These are phyloP conservation scores for Trichosanthes truncata DNA, from an alignment of 306 rosid species.

Conservation along the genomic window DNA sequence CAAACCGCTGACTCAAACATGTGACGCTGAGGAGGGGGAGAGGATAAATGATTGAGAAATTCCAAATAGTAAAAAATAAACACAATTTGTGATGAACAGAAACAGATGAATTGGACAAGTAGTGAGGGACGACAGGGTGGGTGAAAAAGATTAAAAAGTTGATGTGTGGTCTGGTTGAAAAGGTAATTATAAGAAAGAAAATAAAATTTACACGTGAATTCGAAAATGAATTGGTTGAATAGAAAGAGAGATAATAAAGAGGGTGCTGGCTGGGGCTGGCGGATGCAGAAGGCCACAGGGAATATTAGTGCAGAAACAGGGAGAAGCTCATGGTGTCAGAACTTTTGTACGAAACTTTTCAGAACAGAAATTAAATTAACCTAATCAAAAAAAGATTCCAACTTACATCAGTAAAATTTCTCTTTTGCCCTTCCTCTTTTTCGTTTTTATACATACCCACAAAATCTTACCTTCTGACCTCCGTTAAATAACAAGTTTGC, in stretches of 20 bases:
- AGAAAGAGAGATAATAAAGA: not conserved
- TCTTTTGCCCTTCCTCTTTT: not conserved
- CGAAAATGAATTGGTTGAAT: not conserved
- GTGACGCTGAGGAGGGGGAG: no score
- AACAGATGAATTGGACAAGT: no score
- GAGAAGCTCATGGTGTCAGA: constrained; percentile 9
- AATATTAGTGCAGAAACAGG: constrained; percentile 9
- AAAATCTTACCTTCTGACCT: not conserved
- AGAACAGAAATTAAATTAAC: not conserved
- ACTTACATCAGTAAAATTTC: not conserved
- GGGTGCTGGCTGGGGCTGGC: not conserved
- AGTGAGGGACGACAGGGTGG: no score
- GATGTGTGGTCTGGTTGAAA: not conserved
- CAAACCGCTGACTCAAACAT: no score
- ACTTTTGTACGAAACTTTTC: not conserved
- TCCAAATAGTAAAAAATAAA: no score
- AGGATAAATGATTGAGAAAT: no score
- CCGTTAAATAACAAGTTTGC: no score
- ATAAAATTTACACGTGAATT: not conserved
- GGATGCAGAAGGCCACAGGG: not conserved
- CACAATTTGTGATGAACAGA: no score
- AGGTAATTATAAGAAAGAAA: not conserved
- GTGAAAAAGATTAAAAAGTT: no score
- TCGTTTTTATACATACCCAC: not conserved
- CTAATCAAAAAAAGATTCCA: not conserved